These are phyloP conservation scores for Metahyphopichia silvanorum DNA, from an alignment of 805 yeast genomes.

Conservation along the genomic window DNA sequence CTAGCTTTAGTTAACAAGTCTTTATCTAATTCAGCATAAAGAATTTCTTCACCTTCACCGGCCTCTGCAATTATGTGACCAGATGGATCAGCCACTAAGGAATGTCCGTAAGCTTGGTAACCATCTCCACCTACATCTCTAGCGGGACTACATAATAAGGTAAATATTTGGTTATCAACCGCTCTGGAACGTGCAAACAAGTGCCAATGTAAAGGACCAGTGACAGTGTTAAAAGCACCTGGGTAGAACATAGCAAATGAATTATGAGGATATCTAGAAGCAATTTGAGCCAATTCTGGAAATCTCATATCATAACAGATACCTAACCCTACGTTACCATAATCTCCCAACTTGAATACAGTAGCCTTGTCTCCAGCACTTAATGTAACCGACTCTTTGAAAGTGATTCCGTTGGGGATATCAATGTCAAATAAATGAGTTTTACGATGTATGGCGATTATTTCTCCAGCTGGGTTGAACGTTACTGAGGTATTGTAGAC, in stretches of 20 bases:
- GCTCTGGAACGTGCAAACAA: constrained; percentile 70
- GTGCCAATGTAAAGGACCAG: constrained; percentile 85
- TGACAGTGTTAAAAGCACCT: constrained; percentile 80
- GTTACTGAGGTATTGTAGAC: constrained; percentile 72
- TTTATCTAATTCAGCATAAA: constrained; percentile 39
- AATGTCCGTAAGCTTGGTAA: constrained; percentile 46
- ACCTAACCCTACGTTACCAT: constrained; percentile 68
- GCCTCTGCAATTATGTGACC: constrained; percentile 44
- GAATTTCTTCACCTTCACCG: constrained; percentile 43
- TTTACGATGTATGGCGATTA: constrained; percentile 84
- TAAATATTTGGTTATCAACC: constrained; percentile 69
- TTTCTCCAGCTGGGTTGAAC: constrained; percentile 66
- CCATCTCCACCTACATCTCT: constrained; percentile 56
- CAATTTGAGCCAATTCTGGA: constrained; percentile 69
- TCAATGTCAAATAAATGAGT: constrained; percentile 90
- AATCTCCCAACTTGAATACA: constrained; percentile 53
- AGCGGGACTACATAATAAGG: constrained; percentile 84
- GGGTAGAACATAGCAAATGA: constrained; percentile 79
- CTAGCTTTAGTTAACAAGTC: constrained; percentile 39
- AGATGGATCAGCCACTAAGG: constrained; percentile 40
- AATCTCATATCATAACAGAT: constrained; percentile 72
- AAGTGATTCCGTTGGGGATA: constrained; percentile 86
- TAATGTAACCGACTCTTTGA: constrained; percentile 72
- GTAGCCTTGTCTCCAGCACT: constrained; percentile 76
- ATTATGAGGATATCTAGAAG: constrained; percentile 56